A percentile compares a stretch with the other conserved stretches of the same genome.
Evolutionary conservation across 768 basidiomycete species (phyloP).

Genomic region (Lepiota subincarnata): DNA sequence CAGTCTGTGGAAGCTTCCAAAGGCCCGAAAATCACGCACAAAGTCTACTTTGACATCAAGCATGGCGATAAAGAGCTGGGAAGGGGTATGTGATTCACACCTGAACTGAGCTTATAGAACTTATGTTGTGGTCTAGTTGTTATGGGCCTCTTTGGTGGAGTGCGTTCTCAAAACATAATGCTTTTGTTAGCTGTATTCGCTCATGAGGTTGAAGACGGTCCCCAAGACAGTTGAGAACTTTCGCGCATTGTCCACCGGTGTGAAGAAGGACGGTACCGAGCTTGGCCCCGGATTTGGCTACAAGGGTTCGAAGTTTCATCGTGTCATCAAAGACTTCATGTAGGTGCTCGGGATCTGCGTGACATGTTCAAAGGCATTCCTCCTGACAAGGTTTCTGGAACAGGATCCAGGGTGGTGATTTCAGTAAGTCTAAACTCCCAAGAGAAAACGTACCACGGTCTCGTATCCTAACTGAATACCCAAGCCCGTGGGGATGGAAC

Average conservation of each 20-base stretch:
- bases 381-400: neutral
- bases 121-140: constrained; percentile 46
- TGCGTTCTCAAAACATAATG: constrained; percentile 28
- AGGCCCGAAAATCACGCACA: constrained; percentile 86
- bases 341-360: constrained; percentile 24
- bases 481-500: constrained; percentile 82
- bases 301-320: constrained; percentile 95
- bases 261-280: constrained; percentile 70
- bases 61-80: constrained; percentile 88
- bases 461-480: constrained; percentile 5
- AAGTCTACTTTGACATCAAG: constrained; percentile 91
- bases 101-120: constrained; percentile 5
- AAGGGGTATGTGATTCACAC: constrained; percentile 48
- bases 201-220: constrained; percentile 58
- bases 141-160: constrained; percentile 89
- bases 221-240: constrained; percentile 98
- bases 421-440: constrained; percentile 57
- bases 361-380: neutral
- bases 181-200: neutral
- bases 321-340: constrained; percentile 95
- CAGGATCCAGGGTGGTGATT: constrained; percentile 98
- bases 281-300: constrained; percentile 73
- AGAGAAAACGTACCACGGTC: neutral
- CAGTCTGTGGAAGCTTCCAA: constrained; percentile 77
- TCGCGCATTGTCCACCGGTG: constrained; percentile 85